Conservation (phyloP, 805 yeast species). For the Ogataea kodamae region DNA sequence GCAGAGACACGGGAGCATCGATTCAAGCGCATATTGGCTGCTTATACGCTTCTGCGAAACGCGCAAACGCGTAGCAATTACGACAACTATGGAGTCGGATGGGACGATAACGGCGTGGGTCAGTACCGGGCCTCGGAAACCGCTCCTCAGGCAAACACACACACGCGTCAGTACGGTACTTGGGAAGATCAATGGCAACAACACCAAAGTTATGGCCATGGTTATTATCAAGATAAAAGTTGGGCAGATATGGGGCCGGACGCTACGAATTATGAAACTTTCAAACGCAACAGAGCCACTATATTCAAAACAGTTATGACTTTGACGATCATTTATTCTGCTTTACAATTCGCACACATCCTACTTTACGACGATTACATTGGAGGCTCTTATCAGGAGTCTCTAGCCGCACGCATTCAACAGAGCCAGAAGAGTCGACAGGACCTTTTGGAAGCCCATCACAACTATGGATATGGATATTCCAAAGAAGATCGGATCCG, state of each 20-base stretch:
- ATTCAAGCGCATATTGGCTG: slow-evolving; percentile 54
- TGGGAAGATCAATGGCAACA: slow-evolving; percentile 29
- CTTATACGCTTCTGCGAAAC: slow-evolving; percentile 54
- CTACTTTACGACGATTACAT: slow-evolving; percentile 31
- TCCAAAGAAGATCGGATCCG: slow-evolving; percentile 48
- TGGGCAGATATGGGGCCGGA: slow-evolving; percentile 29
- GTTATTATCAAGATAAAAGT: slow-evolving; percentile 25
- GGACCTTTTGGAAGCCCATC: slow-evolving; percentile 40
- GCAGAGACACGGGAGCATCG: slow-evolving; percentile 36
- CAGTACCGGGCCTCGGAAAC: slow-evolving; percentile 21
- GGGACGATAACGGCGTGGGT: slow-evolving; percentile 34
- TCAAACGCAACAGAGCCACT: slow-evolving; percentile 27
- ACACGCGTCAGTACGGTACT: slow-evolving; percentile 23
- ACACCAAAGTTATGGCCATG: slow-evolving; percentile 23
- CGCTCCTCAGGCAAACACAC: slow-evolving; percentile 19
- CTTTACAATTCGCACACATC: slow-evolving; percentile 31
- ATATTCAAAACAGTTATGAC: slow-evolving; percentile 27
- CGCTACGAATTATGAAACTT: slow-evolving; percentile 25
- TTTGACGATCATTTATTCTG: slow-evolving; percentile 27
- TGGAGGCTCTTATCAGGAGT: slow-evolving; percentile 28
- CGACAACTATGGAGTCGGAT: slow-evolving; percentile 45
- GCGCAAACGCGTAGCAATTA: slow-evolving; percentile 41
- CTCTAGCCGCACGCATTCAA: slow-evolving; percentile 19
- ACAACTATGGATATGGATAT: slow-evolving; percentile 51
- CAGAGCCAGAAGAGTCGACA: slow-evolving; percentile 40